A percentile compares a stretch with the other conserved stretches of the same genome.
Conservation (phyloP, 1,139 yeast species). For the Geotrichum macrosporum region DNA sequence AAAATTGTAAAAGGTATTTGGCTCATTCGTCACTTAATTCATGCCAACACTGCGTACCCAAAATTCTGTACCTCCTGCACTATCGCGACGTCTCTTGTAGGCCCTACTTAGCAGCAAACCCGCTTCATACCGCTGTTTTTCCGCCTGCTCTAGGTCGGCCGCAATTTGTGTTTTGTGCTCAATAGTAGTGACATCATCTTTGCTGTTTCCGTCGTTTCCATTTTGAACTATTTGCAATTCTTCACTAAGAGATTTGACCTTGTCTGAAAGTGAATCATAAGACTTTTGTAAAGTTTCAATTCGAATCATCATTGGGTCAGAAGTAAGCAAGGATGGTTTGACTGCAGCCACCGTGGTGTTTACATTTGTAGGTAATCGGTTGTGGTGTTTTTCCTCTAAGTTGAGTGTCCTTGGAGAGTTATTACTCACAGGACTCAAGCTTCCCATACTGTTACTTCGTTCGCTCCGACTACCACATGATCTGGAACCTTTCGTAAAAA, state of each 20-base stretch:
- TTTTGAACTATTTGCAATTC: background rate
- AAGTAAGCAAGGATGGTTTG: background rate
- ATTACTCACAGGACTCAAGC: background rate
- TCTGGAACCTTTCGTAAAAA: too few relatives aligned
- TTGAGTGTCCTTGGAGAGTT: background rate
- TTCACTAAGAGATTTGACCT: conserved; percentile 6
- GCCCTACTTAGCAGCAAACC: conserved; percentile 31
- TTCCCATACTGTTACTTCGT: background rate
- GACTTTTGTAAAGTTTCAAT: conserved; percentile 2
- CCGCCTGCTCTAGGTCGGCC: conserved; percentile 26
- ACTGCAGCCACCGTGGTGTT: conserved; percentile 2
- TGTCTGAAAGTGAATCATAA: conserved; percentile 5
- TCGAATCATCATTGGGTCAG: background rate
- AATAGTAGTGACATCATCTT: background rate
- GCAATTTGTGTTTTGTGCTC: background rate
- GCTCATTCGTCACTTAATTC: too few relatives aligned
- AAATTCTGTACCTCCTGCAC: conserved; percentile 27
- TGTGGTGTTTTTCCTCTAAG: background rate
- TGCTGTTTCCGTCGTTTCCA: background rate
- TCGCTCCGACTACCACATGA: background rate
- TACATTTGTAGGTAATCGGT: background rate
- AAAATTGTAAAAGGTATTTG: too few relatives aligned
- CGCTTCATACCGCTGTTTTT: conserved; percentile 30
- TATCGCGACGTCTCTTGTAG: conserved; percentile 28
- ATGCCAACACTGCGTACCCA: conserved; percentile 28